A percentile compares a stretch with the other conserved stretches of the same genome.
phyloP scores from a whole-genome alignment of 208 protist genomes.

The Leishmania major region DNA sequence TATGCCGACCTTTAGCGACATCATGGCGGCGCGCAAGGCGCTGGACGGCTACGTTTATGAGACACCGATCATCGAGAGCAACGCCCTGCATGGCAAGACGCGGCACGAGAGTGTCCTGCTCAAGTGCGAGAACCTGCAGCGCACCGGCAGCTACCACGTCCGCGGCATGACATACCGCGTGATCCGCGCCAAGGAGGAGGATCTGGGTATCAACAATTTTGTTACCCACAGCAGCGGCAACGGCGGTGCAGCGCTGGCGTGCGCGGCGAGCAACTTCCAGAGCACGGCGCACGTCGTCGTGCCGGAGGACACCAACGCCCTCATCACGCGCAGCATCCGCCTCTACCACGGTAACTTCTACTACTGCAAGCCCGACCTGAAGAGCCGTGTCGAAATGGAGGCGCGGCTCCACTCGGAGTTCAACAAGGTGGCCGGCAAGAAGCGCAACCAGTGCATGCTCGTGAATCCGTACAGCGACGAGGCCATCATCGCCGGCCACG shows the following conservation, averaged over 20 bases:
- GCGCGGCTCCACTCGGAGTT: slow-evolving; percentile 44
- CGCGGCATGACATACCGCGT: slow-evolving; percentile 75
- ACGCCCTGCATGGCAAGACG: slow-evolving; percentile 47
- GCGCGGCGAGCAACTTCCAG: slow-evolving; percentile 78
- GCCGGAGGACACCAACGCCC: slow-evolving; percentile 66
- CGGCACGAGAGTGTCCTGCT: slow-evolving; percentile 61
- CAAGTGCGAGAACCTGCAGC: slow-evolving; percentile 85
- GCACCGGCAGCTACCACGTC: slow-evolving; percentile 75
- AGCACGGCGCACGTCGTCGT: slow-evolving; percentile 89
- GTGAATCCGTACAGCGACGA: slow-evolving; percentile 94
- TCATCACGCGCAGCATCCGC: slow-evolving; percentile 75
- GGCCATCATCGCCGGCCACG: slow-evolving; percentile 90
- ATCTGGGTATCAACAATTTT: slow-evolving; percentile 75
- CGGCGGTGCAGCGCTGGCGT: slow-evolving; percentile 91
- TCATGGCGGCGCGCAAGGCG: slow-evolving; percentile 72
- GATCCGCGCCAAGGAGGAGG: slow-evolving; percentile 69
- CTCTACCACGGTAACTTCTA: slow-evolving; percentile 66
- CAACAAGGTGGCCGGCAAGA: slow-evolving; percentile 38
- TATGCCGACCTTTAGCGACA: slow-evolving; percentile 46
- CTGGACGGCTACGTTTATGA: slow-evolving; percentile 69
- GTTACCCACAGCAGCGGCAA: slow-evolving; percentile 93
- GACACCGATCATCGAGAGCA: slow-evolving; percentile 70
- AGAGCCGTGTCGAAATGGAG: slow-evolving; percentile 45
- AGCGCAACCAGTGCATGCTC: slow-evolving; percentile 66
- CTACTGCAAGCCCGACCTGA: slow-evolving; percentile 48